Conservation (phyloP, 129 eudicot species). For the Helianthus annuus region DNA sequence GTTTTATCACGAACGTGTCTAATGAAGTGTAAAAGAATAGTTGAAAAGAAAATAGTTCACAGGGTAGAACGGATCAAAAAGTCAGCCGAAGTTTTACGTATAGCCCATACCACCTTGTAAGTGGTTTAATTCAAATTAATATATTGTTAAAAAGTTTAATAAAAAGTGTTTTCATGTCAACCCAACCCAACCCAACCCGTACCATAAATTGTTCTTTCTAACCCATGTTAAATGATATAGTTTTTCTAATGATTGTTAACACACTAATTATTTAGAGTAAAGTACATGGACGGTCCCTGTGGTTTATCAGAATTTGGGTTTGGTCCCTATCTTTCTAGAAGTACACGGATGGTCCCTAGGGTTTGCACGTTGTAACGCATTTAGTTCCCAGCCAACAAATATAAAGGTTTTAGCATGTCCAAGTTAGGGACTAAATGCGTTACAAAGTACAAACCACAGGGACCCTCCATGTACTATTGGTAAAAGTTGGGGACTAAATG, state of each 20-base stretch:
- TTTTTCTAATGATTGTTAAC: background rate
- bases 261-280: background rate
- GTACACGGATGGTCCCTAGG: no score
- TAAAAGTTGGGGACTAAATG: no score
- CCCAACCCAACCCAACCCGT: background rate
- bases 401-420: no score
- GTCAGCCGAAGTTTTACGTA: background rate
- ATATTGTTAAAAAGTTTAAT: background rate
- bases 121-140: background rate
- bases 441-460: no score
- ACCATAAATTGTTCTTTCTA: background rate
- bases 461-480: no score
- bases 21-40: background rate
- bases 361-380: no score
- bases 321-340: no score
- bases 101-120: no score
- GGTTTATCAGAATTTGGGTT: no score
- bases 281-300: no score
- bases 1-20: background rate
- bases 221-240: background rate
- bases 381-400: no score
- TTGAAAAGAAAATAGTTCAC: background rate
- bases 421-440: no score
- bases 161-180: background rate
- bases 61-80: background rate